phyloP scores from a whole-genome alignment of 2,329 filamentous ascomycete genomes.

The Dactylellina sp. region DNA sequence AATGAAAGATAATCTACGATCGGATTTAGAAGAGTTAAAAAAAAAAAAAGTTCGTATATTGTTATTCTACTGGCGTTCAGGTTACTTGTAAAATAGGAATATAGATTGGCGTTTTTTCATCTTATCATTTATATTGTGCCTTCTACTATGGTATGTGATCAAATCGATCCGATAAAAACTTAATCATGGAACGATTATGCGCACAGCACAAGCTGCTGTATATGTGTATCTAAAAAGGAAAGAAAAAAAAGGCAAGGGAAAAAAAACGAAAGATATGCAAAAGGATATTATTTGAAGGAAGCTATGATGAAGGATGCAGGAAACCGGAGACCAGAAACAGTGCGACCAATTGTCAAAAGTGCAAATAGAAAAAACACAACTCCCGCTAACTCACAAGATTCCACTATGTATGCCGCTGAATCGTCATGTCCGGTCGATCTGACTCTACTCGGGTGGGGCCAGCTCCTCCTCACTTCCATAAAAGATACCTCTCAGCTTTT shows the following conservation, averaged over 20 bases:
- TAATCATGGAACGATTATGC: too few species aligned
- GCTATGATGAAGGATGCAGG: background rate
- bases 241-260: too few species aligned
- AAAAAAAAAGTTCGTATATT: slow-evolving; percentile 1
- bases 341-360: slow-evolving; percentile 9
- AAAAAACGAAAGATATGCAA: too few species aligned
- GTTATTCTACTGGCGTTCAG: slow-evolving; percentile 30
- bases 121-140: too few species aligned
- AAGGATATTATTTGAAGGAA: slow-evolving; percentile 12
- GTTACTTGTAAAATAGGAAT: slow-evolving; percentile 16
- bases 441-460: slow-evolving; percentile 60
- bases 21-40: background rate
- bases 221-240: background rate
- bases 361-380: slow-evolving; percentile 17
- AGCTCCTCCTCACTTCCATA: slow-evolving; percentile 56
- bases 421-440: slow-evolving; percentile 58
- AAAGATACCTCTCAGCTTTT: slow-evolving; percentile 67
- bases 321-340: background rate
- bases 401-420: slow-evolving; percentile 16
- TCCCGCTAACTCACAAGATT: slow-evolving; percentile 50
- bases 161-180: too few species aligned
- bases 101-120: background rate
- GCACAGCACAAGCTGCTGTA: too few species aligned
- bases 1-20: slow-evolving; percentile 75
- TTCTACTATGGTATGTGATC: too few species aligned